These are phyloP conservation scores for Lotmaria passim DNA, from an alignment of 208 protist genomes.

Conservation along the genomic window DNA sequence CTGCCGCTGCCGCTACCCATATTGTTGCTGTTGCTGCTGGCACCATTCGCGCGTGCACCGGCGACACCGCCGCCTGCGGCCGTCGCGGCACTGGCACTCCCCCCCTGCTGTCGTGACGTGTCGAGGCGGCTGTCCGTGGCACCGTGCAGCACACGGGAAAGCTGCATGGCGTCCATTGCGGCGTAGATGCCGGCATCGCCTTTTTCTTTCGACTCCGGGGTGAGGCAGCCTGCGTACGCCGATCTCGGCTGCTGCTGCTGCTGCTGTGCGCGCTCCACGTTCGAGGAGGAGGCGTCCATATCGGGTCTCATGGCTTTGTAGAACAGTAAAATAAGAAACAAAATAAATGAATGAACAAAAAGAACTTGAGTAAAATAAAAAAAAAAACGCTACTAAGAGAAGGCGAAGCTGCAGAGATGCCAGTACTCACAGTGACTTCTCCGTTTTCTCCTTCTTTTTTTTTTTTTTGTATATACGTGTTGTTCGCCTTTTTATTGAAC, in stretches of 20 bases:
- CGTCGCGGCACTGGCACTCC: neutral
- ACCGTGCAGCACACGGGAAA: conserved; percentile 65
- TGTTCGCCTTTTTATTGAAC: too few species aligned
- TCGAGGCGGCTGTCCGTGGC: conserved; percentile 61
- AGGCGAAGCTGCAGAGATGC: too few species aligned
- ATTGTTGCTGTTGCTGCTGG: conserved; percentile 1
- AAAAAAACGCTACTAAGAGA: too few species aligned
- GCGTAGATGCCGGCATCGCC: conserved; percentile 84
- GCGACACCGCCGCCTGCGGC: neutral
- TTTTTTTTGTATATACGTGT: too few species aligned
- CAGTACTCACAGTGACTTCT: too few species aligned
- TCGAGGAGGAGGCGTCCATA: neutral
- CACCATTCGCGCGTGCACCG: conserved; percentile 2
- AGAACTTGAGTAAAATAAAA: too few species aligned
- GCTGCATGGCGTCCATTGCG: conserved; percentile 65
- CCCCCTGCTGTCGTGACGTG: conserved; percentile 10
- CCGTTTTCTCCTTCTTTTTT: too few species aligned
- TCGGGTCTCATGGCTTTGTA: neutral
- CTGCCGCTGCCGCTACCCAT: neutral
- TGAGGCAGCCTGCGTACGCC: conserved; percentile 23
- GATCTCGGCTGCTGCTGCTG: conserved; percentile 5
- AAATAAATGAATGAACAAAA: too few species aligned
- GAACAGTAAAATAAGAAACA: too few species aligned
- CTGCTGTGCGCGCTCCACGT: neutral
- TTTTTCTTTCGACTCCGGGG: conserved; percentile 57